Percentiles rank a stretch among this genome's conserved stretches.
Evolutionary conservation across 73 alveolate genomes (phyloP).

Genomic region (Paramecium pentaurelia): DNA sequence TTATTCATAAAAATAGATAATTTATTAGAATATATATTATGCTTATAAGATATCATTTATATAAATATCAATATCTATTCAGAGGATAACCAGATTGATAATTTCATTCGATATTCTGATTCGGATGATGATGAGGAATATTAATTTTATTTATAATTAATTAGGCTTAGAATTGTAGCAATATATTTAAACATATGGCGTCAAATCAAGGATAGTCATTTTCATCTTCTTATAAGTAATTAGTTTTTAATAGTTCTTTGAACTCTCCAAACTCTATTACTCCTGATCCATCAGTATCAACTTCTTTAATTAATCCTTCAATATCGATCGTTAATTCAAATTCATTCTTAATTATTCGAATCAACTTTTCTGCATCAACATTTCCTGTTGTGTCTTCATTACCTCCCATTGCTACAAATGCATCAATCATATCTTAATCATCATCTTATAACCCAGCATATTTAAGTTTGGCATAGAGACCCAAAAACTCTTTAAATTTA

Average conservation of each 20-base stretch:
- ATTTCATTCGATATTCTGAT: neutral
- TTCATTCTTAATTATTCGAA: conserved; percentile 85
- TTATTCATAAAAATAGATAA: too few relatives aligned
- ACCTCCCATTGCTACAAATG: conserved; percentile 98
- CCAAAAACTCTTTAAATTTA: neutral
- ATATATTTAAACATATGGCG: neutral
- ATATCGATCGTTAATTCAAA: conserved; percentile 78
- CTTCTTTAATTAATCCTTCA: conserved; percentile 71
- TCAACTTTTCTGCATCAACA: conserved; percentile 83
- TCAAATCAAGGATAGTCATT: conserved; percentile 24
- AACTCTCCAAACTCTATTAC: conserved; percentile 86
- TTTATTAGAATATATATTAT: neutral
- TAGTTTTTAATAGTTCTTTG: conserved; percentile 45
- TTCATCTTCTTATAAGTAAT: conserved; percentile 41
- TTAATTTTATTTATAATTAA: neutral
- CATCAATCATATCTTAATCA: conserved; percentile 79
- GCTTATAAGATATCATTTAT: neutral
- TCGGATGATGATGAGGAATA: neutral
- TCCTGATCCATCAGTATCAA: conserved; percentile 90
- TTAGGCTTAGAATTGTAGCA: neutral
- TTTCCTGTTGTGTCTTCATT: conserved; percentile 84
- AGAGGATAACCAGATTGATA: neutral
- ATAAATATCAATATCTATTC: too few relatives aligned
- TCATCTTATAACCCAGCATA: conserved; percentile 61
- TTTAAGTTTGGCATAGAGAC: neutral